Conservation (phyloP, 2,329 filamentous ascomycete species). For the Phaeoacremonium minimum region DNA sequence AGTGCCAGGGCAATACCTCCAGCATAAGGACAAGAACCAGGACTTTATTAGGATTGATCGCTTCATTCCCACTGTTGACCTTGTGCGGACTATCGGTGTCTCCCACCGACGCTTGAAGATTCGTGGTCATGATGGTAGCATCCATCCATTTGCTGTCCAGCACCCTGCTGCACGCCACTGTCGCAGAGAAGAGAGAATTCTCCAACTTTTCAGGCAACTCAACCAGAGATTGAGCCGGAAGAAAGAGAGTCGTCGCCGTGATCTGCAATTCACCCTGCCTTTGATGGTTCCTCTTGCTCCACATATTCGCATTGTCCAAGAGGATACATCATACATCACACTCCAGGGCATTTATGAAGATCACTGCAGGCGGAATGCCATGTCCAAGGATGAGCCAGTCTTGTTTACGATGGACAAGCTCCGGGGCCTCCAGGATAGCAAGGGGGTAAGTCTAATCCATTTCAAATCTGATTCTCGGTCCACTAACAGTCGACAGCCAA, state of each 20-base stretch:
- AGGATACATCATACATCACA: conserved; percentile 90
- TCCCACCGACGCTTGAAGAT: conserved; percentile 94
- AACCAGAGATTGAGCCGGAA: conserved; percentile 88
- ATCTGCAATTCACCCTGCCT: conserved; percentile 93
- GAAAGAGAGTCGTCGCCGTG: conserved; percentile 90
- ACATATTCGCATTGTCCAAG: conserved; percentile 91
- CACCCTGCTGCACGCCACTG: conserved; percentile 92
- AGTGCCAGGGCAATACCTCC: conserved; percentile 91
- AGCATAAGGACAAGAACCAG: conserved; percentile 98
- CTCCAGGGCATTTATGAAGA: conserved; percentile 96
- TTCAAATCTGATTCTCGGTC: neutral
- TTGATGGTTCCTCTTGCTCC: conserved; percentile 94
- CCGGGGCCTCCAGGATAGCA: conserved; percentile 67
- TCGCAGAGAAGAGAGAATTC: conserved; percentile 86
- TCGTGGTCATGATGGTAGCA: conserved; percentile 91
- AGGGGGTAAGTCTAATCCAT: conserved; percentile 42
- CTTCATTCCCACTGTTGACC: conserved; percentile 90
- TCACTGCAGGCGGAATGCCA: conserved; percentile 79
- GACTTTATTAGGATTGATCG: conserved; percentile 97
- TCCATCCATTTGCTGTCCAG: conserved; percentile 96
- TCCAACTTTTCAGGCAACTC: conserved; percentile 96
- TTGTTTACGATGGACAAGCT: conserved; percentile 95
- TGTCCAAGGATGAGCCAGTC: conserved; percentile 93
- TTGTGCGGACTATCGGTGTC: conserved; percentile 84
- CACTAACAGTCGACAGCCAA: conserved; percentile 37